Base-by-base conservation (phyloP, 805 yeast genomes). In the Blastobotrys robertii region DNA sequence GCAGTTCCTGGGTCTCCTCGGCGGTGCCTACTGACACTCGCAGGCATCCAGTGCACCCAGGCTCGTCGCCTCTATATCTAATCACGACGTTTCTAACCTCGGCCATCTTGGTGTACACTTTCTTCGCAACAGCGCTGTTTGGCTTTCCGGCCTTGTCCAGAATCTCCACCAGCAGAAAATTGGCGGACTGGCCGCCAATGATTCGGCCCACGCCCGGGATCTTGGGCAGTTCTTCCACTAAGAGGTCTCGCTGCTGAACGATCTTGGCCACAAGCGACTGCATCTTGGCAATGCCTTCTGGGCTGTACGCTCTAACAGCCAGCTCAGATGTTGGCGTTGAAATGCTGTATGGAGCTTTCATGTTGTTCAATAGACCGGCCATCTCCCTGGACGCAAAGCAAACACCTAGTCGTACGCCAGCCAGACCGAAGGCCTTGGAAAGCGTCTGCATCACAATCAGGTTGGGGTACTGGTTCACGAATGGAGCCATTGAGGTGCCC, bases 331-430 rank as follows among this genome's bases (percentile, higher is more conserved):
- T 79, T 50, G 83, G 67, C 9, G 86, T 73, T 7, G 95, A 84
- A 44, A 92, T 84, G 61, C 90, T 92, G 65, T 92, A 92, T 2
- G 98, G 98, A 31, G 94, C 95, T 60, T 92, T 92, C 82, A 90
- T 81, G 16, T 94, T 76, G 60, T 92, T 92, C 54, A 92, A 65
- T 39, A 84, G 73, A 3, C 62, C 54, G 0, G 95, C 74, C 38
- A 92, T 66, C 47, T 73, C 74, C 10, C 68, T 65, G 12, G 73
- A 66, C 3, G 88, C 72, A 56, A 60, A 90, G 1, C 95, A 79
- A 47, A 87, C 68, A 19, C 98, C 98, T 35, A 90, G 63, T 54
- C 98, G 74, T 39, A 88, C 81, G 37, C 97, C 97, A 2, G 98
- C 98, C 42, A 92, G 73, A 13, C 98, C 98, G 65, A 92, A 92